These are phyloP conservation scores for Vittaforma corneae DNA, from an alignment of 371 early-diverging fungal genomes.

Conservation along the genomic window DNA sequence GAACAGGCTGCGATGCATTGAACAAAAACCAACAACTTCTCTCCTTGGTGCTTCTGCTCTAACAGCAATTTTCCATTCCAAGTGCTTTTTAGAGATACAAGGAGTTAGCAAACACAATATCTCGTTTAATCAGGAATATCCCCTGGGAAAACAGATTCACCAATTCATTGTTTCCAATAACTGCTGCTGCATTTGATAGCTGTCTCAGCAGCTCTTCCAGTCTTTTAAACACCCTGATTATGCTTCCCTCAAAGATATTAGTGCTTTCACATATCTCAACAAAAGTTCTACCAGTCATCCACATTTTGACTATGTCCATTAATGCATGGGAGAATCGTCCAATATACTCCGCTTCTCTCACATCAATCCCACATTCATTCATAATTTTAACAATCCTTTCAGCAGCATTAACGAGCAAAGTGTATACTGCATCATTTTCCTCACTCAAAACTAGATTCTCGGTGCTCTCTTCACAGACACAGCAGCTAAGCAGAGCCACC, in stretches of 20 bases:
- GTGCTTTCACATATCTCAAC: conserved; percentile 85
- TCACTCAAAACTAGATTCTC: conserved; percentile 60
- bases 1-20: too few relatives aligned
- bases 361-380: conserved; percentile 69
- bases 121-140: conserved; percentile 83
- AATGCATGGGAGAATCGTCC: conserved; percentile 62
- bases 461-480: conserved; percentile 75
- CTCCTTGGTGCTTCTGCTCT: too few relatives aligned
- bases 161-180: conserved; percentile 87
- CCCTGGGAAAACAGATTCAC: conserved; percentile 89
- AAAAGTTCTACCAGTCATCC: conserved; percentile 91
- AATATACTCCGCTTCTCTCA: conserved; percentile 63
- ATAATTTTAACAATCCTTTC: conserved; percentile 72
- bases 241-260: conserved; percentile 84
- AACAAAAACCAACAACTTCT: too few relatives aligned
- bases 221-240: conserved; percentile 81
- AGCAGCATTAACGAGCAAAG: conserved; percentile 72
- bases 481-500: conserved; percentile 78
- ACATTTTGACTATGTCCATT: conserved; percentile 90
- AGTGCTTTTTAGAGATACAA: conserved; percentile 77
- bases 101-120: conserved; percentile 91
- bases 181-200: conserved; percentile 79
- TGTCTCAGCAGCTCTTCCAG: conserved; percentile 89
- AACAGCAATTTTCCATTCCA: too few relatives aligned
- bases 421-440: conserved; percentile 66